Base-by-base conservation (phyloP, 2,329 filamentous ascomycete species). In the Diplocarpon rosae region DNA sequence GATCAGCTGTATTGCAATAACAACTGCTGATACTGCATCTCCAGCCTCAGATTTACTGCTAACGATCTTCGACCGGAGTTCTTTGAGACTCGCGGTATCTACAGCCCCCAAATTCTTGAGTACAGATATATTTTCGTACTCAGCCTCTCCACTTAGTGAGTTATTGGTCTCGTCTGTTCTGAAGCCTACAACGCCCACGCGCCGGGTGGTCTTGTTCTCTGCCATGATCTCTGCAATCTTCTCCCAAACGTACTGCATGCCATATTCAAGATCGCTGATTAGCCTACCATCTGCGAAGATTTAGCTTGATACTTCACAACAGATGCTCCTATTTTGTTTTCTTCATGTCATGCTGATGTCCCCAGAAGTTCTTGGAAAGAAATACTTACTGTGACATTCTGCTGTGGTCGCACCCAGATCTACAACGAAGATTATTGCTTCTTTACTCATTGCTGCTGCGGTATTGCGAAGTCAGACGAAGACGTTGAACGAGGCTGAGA, bases 231-330 rank as follows among this genome's bases (percentile, higher is more conserved):
- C 77, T 5, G 81, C 82, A 53, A 93, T 84, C 62, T 85, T 92
- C 70, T 96, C 90, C 89, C 90, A 98, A 39, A 96, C 76, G 65
- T 95, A 98, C 50, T 78, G 78, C 78, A 96, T 80, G 38, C 79
- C 77, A 78, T 83, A 98, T 49, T 95, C 86, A 14, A 98, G 75
- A 62, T 96, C 84, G 2, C 83, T 83, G 62, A 90, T 76, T 15
- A 69, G 62, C 53, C 92, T 79, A 20, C 83, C 86, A 66, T 77
- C 40, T 43, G 27, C n/a, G 35, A 14, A 37, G 14, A 27, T 43
- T 20, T 20, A 35, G 13, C 10, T 14, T 29, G n/a, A n/a, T 3
- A 3, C 24, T 8, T 9, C 5, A n/a, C 17, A n/a, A 15, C 8
- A 24, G n/a, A 2, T 7, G 13, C 8, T 24, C 8, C 24, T 28